Evolutionary conservation across 805 yeast species (phyloP), one percentile per base, ranked within the genome.

Genomic region (Komagataella mondaviorum): DNA sequence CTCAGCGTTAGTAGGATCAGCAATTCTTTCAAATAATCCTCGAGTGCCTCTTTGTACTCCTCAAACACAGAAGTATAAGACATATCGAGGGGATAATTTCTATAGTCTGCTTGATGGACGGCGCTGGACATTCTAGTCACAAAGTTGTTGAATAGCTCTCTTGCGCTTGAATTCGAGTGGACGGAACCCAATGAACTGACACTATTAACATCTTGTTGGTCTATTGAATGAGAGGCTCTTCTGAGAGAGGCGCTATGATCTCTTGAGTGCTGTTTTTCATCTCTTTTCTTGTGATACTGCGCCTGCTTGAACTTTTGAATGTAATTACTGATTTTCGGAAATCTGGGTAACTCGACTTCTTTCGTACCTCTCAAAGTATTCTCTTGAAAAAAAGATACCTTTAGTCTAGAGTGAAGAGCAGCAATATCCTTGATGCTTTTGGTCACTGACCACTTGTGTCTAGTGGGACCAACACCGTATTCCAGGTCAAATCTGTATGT

Each of bases 391-490:
- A 73, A 61, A 2, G 76, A 70, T 7, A 82, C 69, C 60, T 80
- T 82, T 55, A 90, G 69, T 51, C 78, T 75, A 17, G 85, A 77
- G 63, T 90, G 95, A 51, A 91, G 71, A 23, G 72, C 73, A n/a
- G 77, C 67, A 46, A 93, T 71, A 55, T 89, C 96, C 57, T 81
- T 79, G 48, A 83, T 78, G 20, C 80, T 83, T 58, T 83, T 84
- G 24, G 79, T 72, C 6, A 93, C 77, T 1, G 83, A 71, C 99
- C 99, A 93, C 57, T 78, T 78, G 58, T 89, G 69, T 51, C 89
- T 68, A 52, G 82, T 78, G 5, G 80, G 77, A 1, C 96, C 96
- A 36, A 89, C 78, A 6, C 98, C 99, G 61, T 93, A 93, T 61
- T 90, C 96, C 47, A 93, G 70, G 49, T 84, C 86, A n/a, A 93